Base-by-base conservation (phyloP, 2,329 filamentous ascomycete species). In the Lecanosticta acicola region DNA sequence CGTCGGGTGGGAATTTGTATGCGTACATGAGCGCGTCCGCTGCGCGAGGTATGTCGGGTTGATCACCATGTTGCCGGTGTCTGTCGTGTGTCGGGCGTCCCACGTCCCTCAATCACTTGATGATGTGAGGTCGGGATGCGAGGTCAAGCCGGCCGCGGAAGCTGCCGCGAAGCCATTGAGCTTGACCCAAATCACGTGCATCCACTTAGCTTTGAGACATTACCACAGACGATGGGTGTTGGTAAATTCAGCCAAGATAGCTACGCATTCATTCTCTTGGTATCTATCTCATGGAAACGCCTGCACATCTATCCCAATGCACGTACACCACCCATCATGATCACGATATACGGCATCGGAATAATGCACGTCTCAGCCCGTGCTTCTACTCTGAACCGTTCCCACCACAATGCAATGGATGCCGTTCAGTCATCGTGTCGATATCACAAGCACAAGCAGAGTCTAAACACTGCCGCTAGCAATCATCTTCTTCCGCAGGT, bases 401-500 rank as follows among this genome's bases (percentile, higher is more conserved):
- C 16, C 26, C 29, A 26, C 45, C 40, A 11, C 24, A 34, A 41
- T 32, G 29, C 17, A 35, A 36, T 42, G 32, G 32, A 43, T 41
- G 24, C 24, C 24, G 11, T 29, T 29, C 21, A 20, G 16, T 29
- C 17, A 33, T 38, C 33, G 13, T 29, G 24, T 29, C 24, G 24
- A 29, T 11, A 29, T 19, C n/a, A 33, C 18, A 39, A 11, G 13
- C 20, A 13, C 20, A 33, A 18, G 34, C 33, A 50, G 11, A 14
- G 14, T 20, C 20, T 59, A 63, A 37, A 97, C 89, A 57, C 87
- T 87, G 68, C 91, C 91, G 46, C 81, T 73, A 37, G 80, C 80
- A 65, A 95, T 74, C 93, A 98, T 98, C 87, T 97, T 97, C 84
- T 97, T 97, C 68, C 91, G 84, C 64, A 98, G 80, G 73, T 96